Evolutionary conservation across 23 red algal species (phyloP).

Genomic region (Gracilaria domingensis): DNA sequence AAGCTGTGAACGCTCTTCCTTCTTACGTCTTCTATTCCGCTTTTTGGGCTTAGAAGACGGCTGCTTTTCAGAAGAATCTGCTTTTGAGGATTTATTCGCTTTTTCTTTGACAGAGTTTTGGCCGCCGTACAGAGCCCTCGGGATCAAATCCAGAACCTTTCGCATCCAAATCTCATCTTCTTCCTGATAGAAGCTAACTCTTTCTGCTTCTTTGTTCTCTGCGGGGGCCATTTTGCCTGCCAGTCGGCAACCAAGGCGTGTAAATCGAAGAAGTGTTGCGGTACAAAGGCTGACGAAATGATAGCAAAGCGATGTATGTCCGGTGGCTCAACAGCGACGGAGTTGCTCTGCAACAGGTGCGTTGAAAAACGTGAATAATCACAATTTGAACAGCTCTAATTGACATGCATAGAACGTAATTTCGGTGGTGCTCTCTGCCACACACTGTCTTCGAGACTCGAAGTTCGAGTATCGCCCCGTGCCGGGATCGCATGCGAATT

Average conservation of each 20-base stretch:
- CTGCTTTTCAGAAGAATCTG: not conserved
- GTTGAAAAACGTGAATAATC: too few relatives aligned
- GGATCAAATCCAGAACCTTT: conserved; percentile 54
- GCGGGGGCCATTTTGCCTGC: not conserved
- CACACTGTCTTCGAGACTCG: too few relatives aligned
- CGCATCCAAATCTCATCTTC: conserved; percentile 61
- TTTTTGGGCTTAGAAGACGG: not conserved
- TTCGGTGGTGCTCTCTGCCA: too few relatives aligned
- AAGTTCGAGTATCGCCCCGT: too few relatives aligned
- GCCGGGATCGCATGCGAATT: too few relatives aligned
- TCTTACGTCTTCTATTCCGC: conserved; percentile 20
- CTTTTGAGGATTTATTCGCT: conserved; percentile 15
- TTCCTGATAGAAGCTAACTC: not conserved
- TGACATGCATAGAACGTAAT: too few relatives aligned
- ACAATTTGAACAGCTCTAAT: too few relatives aligned
- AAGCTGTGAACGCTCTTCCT: not conserved
- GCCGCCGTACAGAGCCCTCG: conserved; percentile 8
- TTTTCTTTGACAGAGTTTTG: conserved; percentile 2
- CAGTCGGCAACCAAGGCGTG: not conserved
- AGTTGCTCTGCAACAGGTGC: too few relatives aligned
- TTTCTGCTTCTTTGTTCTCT: conserved; percentile 1
- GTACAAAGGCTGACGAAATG: too few relatives aligned
- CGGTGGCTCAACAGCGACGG: too few relatives aligned
- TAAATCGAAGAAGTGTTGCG: not conserved
- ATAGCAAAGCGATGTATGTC: too few relatives aligned